These are phyloP conservation scores for Volvox carteri DNA, from an alignment of 163 green algal species.

Conservation along the genomic window DNA sequence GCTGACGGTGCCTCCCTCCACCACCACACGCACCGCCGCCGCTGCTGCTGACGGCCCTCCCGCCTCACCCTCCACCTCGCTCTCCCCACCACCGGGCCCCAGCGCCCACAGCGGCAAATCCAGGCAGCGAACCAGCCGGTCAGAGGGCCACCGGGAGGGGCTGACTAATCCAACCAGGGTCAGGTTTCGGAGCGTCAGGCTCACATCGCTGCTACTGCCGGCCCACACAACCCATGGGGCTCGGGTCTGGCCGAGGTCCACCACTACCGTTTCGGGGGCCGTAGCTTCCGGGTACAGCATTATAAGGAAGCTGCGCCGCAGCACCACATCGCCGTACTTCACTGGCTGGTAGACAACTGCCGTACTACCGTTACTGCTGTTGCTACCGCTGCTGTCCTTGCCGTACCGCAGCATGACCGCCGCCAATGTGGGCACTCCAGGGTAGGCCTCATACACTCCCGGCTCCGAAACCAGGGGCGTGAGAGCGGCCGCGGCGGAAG, in stretches of 20 bases:
- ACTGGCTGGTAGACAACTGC: neutral
- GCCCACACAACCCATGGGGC: neutral
- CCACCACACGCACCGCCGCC: too few relatives aligned
- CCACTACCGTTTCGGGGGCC: neutral
- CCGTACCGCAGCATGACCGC: neutral
- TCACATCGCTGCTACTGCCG: neutral
- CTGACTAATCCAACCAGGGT: conserved; percentile 32
- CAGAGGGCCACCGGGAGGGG: conserved; percentile 19
- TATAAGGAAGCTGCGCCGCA: conserved; percentile 32
- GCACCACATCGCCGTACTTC: neutral
- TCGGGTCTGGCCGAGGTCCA: neutral
- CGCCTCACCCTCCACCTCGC: too few relatives aligned
- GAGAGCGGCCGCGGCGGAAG: too few relatives aligned
- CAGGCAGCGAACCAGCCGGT: conserved; percentile 30
- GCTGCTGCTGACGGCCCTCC: too few relatives aligned
- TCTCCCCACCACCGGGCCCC: too few relatives aligned
- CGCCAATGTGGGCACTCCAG: neutral
- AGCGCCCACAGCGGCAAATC: conserved; percentile 51
- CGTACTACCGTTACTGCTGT: neutral
- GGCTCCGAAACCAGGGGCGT: neutral
- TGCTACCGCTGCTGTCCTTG: neutral
- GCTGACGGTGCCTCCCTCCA: conserved; percentile 8
- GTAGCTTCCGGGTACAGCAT: neutral
- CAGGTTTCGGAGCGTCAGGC: conserved; percentile 29
- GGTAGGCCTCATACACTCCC: neutral